Base-by-base conservation (phyloP, 1,139 yeast species). In the Zhuliangozyma parablackwelliae region DNA sequence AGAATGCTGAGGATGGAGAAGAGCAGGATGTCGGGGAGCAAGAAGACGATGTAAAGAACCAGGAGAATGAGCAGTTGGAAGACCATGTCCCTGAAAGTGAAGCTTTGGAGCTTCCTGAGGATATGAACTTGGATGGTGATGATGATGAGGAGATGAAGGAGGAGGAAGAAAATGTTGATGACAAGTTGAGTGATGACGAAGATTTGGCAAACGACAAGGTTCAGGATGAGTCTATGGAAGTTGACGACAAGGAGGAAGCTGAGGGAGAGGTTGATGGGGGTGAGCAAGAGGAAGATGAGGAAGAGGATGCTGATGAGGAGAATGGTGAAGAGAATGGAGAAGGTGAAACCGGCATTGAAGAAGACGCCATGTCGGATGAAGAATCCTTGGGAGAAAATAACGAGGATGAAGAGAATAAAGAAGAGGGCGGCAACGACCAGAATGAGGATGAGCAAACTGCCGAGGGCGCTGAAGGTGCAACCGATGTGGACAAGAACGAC, bases 91-190 rank as follows among this genome's bases (percentile, higher is more conserved):
- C 88, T 7, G 95, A 88, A 55, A 74, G 82, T 11, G 96, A 88
- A 42, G 80, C 87, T 5, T 65, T 88, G 48, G 94, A 86, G 28
- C 66, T 88, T 29, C 95, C 96, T 0, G 97, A 90, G 30, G 95
- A 89, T 46, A 77, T 90, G 69, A 78, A 87, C 45, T 68, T 87
- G 31, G 95, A 87, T 54, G 79, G 79, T 11, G 85, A 72, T 30
- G 80, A 75, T 21, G 86, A 79, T n/a, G 77, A 69, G 2, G 75
- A 68, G 10, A 76, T 69, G 1, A 69, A 61, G 2, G 71, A 61
- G 1, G 61, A 58, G 7, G 61, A 53, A n/a, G 65, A 51, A 6
- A 49, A 46, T 1, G 45, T 46, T 21, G 59, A 63, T 23, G 67
- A 64, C 40, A 61, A 59, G 27, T 59, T 54, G 45, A 56, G 53